Evolutionary conservation across 2,329 filamentous ascomycete species (phyloP).

Genomic region (Zymoseptoria pseudotritici): DNA sequence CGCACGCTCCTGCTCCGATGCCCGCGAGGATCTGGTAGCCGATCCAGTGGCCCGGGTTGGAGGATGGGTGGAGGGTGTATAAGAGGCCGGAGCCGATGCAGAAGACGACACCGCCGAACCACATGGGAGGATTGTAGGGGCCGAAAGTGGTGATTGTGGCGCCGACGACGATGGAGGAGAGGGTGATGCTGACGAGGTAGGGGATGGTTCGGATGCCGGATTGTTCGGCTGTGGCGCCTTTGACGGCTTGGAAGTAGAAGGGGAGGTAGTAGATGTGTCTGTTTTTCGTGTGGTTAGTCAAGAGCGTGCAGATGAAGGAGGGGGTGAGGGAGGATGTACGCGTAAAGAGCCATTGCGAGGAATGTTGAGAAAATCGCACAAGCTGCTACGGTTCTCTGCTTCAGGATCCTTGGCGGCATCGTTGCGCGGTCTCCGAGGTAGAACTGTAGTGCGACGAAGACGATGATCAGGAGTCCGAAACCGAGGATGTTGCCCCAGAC

Average conservation of each 20-base stretch:
- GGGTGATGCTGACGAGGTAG: constrained; percentile 9
- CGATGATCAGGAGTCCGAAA: constrained; percentile 31
- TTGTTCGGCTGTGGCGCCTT: constrained; percentile 15
- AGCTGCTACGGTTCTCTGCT: constrained; percentile 29
- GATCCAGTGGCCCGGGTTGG: constrained; percentile 42
- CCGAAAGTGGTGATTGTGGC: constrained; percentile 15
- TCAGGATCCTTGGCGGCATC: constrained; percentile 20
- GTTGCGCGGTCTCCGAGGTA: constrained; percentile 17
- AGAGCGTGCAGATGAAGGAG: neutral
- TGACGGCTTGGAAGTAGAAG: constrained; percentile 27
- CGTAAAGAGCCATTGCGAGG: constrained; percentile 33
- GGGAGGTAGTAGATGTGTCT: constrained; percentile 23
- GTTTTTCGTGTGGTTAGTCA: neutral
- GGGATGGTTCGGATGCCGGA: constrained; percentile 21
- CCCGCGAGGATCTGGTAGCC: constrained; percentile 48
- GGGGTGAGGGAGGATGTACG: constrained; percentile 11
- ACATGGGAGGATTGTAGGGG: constrained; percentile 19
- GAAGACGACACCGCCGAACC: constrained; percentile 12
- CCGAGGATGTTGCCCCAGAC: constrained; percentile 24
- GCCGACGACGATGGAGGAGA: constrained; percentile 19
- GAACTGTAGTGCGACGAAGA: constrained; percentile 29
- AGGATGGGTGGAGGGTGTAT: constrained; percentile 32
- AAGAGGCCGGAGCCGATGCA: constrained; percentile 21
- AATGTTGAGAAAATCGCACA: constrained; percentile 30
- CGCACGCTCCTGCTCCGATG: constrained; percentile 39